Evolutionary conservation across 805 yeast species (phyloP), one percentile per base, ranked within the genome.

Genomic region (Metschnikowia proteae): DNA sequence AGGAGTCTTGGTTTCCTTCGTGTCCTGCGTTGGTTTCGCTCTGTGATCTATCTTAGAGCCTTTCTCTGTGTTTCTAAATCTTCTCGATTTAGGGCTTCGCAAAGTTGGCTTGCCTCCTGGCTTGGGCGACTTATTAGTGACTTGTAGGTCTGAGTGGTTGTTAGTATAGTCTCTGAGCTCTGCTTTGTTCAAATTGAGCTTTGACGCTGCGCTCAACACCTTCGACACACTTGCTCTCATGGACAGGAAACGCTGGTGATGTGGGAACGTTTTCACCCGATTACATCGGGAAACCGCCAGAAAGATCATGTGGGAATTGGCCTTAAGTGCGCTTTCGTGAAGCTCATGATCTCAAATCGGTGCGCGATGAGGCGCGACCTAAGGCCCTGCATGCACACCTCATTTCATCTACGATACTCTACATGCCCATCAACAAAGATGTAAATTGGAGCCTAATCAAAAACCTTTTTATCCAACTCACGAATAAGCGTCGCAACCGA

Each of bases 401-500:
- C 17, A 17, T 17, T 17, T 17, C 17, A 17, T 17, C 17, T 17
- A 17, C 17, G 17, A 17, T 17, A 17, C 17, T 17, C 17, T 17
- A 17, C 17, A 17, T 17, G 17, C 17, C 17, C 17, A 17, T 17
- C 17, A 17, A 17, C 17, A 17, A 17, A 17, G 17, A 17, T 17
- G 31, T 11, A 11, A 13, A 43, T 43, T 17, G 17, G 6, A n/a
- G 36, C 46, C 43, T 62, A 78, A 52, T 75, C 70, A 58, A 78
- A 78, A 34, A 82, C 72, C 57, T 84, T 74, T 60, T 87, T 76
- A 64, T 90, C 96, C 60, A 90, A 71, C 58, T 88, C 94, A 32
- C 96, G 73, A 53, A 89, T 69, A 22, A 88, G 90, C 58, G 86
- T 85, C 29, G 94, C 96, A 31, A 90, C 94, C 57, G 89, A 81